Percentiles rank a stretch among this genome's conserved stretches.
Evolutionary conservation across 345 rosid genomes (phyloP).

Genomic region (Arabis alpina): DNA sequence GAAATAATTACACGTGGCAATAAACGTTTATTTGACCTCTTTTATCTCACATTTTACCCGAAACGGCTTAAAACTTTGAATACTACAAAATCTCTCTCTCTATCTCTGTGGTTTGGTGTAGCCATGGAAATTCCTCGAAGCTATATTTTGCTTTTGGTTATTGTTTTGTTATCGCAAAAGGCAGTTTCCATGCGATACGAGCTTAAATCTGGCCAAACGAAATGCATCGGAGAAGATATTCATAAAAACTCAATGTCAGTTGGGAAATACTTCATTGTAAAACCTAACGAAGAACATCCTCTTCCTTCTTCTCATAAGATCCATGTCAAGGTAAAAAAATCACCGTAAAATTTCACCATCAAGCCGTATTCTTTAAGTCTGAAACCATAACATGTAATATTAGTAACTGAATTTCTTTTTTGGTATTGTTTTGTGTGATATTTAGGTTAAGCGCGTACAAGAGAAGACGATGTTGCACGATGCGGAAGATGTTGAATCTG

Average conservation of each 20-base stretch:
- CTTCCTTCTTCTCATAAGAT: conserved; percentile 70
- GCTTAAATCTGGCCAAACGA: conserved; percentile 61
- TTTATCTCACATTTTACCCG: no score
- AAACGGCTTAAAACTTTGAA: no score
- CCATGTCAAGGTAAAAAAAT: conserved; percentile 56
- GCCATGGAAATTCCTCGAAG: no score
- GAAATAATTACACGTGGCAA: no score
- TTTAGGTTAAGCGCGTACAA: conserved; percentile 62
- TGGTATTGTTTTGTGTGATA: background rate
- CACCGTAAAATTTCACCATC: background rate
- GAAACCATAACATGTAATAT: no score
- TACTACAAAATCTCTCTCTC: no score
- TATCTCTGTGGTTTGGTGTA: no score
- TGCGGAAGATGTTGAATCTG: conserved; percentile 62
- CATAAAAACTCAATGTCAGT: conserved; percentile 70
- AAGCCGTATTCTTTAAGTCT: no score
- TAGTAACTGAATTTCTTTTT: background rate
- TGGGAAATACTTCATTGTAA: conserved; percentile 78
- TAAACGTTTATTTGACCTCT: no score
- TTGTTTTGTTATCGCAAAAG: conserved; percentile 43
- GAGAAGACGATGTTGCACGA: conserved; percentile 59
- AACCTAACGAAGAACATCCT: conserved; percentile 65
- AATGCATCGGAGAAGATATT: conserved; percentile 83
- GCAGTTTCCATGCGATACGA: conserved; percentile 72
- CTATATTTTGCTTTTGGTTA: no score